Evolutionary conservation across 169 alveolate genomes (phyloP).

Genomic region (Cystoisospora suis): DNA sequence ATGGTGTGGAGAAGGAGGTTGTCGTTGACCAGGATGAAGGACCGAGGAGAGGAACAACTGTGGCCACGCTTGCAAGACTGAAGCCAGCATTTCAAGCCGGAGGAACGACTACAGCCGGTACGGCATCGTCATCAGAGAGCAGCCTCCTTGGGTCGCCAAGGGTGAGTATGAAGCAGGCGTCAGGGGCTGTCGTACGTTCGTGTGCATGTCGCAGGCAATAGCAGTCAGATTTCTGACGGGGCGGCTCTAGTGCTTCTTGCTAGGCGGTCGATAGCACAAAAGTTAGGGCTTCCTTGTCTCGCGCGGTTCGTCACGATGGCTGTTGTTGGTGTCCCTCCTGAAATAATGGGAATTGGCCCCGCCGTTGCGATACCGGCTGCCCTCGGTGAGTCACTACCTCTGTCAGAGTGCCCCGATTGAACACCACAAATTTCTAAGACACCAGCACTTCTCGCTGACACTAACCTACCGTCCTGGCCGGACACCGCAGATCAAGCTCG

Average conservation of each 20-base stretch:
- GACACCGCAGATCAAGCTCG: too few relatives aligned
- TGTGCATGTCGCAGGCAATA: slow-evolving; percentile 69
- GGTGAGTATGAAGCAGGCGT: neutral
- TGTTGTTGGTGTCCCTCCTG: slow-evolving; percentile 92
- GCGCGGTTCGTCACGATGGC: slow-evolving; percentile 86
- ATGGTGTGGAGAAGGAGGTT: slow-evolving; percentile 75
- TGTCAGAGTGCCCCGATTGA: too few relatives aligned
- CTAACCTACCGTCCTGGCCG: too few relatives aligned
- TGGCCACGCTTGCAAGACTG: slow-evolving; percentile 79
- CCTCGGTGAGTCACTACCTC: slow-evolving; percentile 64
- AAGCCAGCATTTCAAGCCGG: slow-evolving; percentile 89
- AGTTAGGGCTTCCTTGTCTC: slow-evolving; percentile 80
- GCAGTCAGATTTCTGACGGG: slow-evolving; percentile 92
- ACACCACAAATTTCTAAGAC: too few relatives aligned
- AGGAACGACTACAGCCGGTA: slow-evolving; percentile 92
- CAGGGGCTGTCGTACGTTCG: neutral
- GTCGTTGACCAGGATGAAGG: slow-evolving; percentile 87
- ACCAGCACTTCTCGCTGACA: too few relatives aligned
- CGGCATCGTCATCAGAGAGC: neutral
- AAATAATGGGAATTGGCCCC: slow-evolving; percentile 94
- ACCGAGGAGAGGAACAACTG: slow-evolving; percentile 83
- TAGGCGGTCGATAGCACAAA: slow-evolving; percentile 81
- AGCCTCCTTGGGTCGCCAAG: neutral
- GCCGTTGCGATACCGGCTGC: slow-evolving; percentile 92
- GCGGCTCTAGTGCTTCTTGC: slow-evolving; percentile 91